Evolutionary conservation across 768 basidiomycete species (phyloP).

Genomic region (Lyophyllum atratum): DNA sequence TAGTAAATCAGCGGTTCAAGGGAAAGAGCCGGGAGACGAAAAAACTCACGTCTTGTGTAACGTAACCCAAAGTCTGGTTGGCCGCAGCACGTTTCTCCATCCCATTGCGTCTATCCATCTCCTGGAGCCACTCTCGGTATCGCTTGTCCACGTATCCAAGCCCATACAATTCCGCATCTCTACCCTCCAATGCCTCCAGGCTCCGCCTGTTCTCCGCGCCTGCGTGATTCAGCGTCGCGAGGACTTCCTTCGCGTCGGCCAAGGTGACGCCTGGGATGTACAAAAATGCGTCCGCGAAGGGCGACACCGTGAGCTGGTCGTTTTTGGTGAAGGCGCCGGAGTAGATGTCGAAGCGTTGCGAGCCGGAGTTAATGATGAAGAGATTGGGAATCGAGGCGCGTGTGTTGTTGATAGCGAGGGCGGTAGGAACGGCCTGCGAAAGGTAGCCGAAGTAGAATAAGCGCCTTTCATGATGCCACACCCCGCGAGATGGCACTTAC

Average conservation of each 20-base stretch:
- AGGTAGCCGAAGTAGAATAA: background rate
- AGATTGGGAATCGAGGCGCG: slow-evolving; percentile 61
- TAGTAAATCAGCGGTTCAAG: background rate
- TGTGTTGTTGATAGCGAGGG: slow-evolving; percentile 63
- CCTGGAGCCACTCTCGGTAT: slow-evolving; percentile 52
- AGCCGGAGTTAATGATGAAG: slow-evolving; percentile 66
- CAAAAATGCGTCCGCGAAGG: slow-evolving; percentile 66
- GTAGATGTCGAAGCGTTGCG: slow-evolving; percentile 67
- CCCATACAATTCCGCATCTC: slow-evolving; percentile 42
- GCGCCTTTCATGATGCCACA: background rate
- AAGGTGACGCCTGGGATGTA: slow-evolving; percentile 60
- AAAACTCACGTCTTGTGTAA: slow-evolving; percentile 42
- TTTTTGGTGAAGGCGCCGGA: slow-evolving; percentile 75
- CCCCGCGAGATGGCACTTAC: slow-evolving; percentile 27
- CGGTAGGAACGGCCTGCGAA: slow-evolving; percentile 52
- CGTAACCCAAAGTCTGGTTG: slow-evolving; percentile 72
- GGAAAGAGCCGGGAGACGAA: background rate
- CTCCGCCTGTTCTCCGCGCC: slow-evolving; percentile 40
- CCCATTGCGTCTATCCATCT: slow-evolving; percentile 47
- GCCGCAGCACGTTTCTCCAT: slow-evolving; percentile 41
- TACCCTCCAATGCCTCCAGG: slow-evolving; percentile 30
- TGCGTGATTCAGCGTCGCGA: slow-evolving; percentile 52
- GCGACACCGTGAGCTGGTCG: slow-evolving; percentile 76
- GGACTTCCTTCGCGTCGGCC: slow-evolving; percentile 50
- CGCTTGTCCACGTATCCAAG: slow-evolving; percentile 8